These are phyloP conservation scores for Nothophaeocryptopus gaeumannii DNA, from an alignment of 2,329 filamentous ascomycete species.

Conservation along the genomic window DNA sequence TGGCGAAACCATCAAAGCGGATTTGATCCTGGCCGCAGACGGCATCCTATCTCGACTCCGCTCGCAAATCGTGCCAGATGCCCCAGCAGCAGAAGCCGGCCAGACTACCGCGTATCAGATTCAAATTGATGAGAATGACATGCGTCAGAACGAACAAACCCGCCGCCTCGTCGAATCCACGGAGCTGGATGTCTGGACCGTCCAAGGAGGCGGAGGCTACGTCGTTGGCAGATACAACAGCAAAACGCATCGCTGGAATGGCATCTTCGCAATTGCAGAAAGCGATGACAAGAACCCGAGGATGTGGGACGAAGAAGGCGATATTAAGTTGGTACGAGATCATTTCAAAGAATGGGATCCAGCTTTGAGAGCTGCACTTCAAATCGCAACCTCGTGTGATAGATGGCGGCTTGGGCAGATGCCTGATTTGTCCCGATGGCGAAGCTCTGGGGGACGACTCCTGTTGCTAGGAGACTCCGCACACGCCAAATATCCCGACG, in stretches of 20 bases:
- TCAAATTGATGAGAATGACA: background rate
- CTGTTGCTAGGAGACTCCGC: conserved; percentile 11
- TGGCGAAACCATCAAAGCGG: conserved; percentile 4
- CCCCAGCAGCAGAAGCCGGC: background rate
- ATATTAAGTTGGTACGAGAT: conserved; percentile 3
- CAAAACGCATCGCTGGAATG: background rate
- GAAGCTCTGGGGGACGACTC: conserved; percentile 1
- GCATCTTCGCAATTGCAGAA: background rate
- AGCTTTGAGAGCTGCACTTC: background rate
- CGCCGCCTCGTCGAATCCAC: background rate
- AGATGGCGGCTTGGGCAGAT: conserved; percentile 10
- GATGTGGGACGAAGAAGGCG: conserved; percentile 3
- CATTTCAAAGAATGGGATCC: conserved; percentile 2
- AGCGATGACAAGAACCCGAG: conserved; percentile 2
- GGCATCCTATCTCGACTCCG: conserved; percentile 6
- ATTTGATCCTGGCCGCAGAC: conserved; percentile 9
- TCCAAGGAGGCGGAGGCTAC: conserved; percentile 1
- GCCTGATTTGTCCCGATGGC: conserved; percentile 7
- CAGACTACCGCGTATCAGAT: conserved; percentile 4
- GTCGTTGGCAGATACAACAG: background rate
- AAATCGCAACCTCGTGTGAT: conserved; percentile 8
- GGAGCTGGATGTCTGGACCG: conserved; percentile 7
- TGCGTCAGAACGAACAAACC: background rate
- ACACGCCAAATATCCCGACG: conserved; percentile 12
- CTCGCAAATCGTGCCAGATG: background rate